These are phyloP conservation scores for Crithidia brevicula DNA, from an alignment of 208 protist genomes.

Conservation along the genomic window DNA sequence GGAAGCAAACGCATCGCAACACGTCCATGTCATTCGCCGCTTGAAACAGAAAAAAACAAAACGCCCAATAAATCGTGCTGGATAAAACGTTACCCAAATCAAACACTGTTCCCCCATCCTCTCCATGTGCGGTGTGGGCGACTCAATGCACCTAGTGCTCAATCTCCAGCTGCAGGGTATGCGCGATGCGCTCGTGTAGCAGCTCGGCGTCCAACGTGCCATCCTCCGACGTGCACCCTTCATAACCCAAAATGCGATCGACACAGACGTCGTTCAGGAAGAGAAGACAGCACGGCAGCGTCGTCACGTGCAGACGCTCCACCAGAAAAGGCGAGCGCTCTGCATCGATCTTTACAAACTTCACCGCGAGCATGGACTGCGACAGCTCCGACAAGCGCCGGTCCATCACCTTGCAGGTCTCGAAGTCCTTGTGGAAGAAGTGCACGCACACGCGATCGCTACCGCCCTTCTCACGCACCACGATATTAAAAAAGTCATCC, in stretches of 20 bases:
- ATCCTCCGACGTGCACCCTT: slow-evolving; percentile 83
- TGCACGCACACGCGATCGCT: slow-evolving; percentile 89
- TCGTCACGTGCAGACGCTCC: slow-evolving; percentile 88
- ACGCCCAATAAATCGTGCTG: neutral
- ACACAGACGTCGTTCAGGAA: slow-evolving; percentile 95
- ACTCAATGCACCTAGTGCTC: slow-evolving; percentile 2
- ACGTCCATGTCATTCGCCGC: too few relatives aligned
- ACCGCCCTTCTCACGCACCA: slow-evolving; percentile 91
- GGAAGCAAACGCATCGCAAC: too few relatives aligned
- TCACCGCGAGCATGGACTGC: slow-evolving; percentile 76
- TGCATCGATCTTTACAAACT: slow-evolving; percentile 96
- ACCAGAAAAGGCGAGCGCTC: slow-evolving; percentile 95
- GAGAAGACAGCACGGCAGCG: slow-evolving; percentile 93
- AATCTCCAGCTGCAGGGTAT: slow-evolving; percentile 26
- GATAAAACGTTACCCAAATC: too few relatives aligned
- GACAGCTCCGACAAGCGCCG: slow-evolving; percentile 89
- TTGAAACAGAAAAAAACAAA: neutral
- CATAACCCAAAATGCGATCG: slow-evolving; percentile 96
- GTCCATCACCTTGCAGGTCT: slow-evolving; percentile 96
- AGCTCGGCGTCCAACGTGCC: slow-evolving; percentile 85
- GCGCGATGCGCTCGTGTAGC: slow-evolving; percentile 72
- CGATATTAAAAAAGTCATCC: slow-evolving; percentile 94
- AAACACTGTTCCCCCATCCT: too few relatives aligned
- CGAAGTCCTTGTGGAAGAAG: slow-evolving; percentile 97
- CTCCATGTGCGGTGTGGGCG: too few relatives aligned